These are phyloP conservation scores for Candida ficus DNA, from an alignment of 805 yeast species.

Conservation along the genomic window DNA sequence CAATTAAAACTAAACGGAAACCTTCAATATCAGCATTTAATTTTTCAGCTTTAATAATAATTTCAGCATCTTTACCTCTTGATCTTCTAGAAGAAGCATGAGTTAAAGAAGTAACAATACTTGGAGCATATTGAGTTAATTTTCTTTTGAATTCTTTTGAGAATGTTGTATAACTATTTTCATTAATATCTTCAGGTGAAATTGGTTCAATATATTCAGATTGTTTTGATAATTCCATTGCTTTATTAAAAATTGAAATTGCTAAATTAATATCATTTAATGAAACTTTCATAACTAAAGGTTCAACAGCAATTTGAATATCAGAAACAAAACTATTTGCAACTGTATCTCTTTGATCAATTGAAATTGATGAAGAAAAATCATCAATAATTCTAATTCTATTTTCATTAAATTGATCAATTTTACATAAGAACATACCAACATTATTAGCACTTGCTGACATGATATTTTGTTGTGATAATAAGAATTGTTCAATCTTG, in stretches of 20 bases:
- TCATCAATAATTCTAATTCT: slow-evolving; percentile 80
- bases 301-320: slow-evolving; percentile 71
- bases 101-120: slow-evolving; percentile 50
- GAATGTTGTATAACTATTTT: slow-evolving; percentile 32
- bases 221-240: slow-evolving; percentile 41
- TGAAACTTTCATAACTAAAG: slow-evolving; percentile 74
- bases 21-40: slow-evolving; percentile 67
- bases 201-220: slow-evolving; percentile 17
- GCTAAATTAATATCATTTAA: slow-evolving; percentile 84
- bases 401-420: slow-evolving; percentile 60
- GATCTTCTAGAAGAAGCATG: slow-evolving; percentile 22
- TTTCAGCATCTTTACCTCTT: slow-evolving; percentile 26
- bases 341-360: slow-evolving; percentile 68
- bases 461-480: slow-evolving; percentile 62
- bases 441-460: slow-evolving; percentile 69
- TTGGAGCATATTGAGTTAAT: slow-evolving; percentile 63
- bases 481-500: slow-evolving; percentile 71
- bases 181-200: slow-evolving; percentile 10
- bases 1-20: slow-evolving; percentile 73
- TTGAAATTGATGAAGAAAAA: slow-evolving; percentile 69
- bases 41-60: slow-evolving; percentile 63
- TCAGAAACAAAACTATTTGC: slow-evolving; percentile 52
- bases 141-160: slow-evolving; percentile 61
- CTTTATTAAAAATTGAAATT: slow-evolving; percentile 63
- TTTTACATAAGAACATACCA: slow-evolving; percentile 79